Base-by-base conservation (phyloP, 2,329 filamentous ascomycete genomes). In the Trichoderma pleuroti region DNA sequence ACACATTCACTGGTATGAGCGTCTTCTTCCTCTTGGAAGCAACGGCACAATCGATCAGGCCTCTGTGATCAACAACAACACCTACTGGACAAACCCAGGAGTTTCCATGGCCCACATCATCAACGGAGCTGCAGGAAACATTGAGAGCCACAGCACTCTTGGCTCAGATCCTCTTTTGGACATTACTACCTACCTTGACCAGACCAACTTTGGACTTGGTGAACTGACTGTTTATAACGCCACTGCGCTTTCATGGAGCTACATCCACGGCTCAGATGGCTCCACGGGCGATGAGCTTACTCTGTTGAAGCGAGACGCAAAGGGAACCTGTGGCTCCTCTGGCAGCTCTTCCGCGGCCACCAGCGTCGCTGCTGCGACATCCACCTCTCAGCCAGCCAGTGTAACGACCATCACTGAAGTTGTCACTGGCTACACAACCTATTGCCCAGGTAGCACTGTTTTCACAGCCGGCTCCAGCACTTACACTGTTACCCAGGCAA, bases 91-190 rank as follows among this genome's bases (percentile, higher is more conserved):
- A 59, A 67, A 67, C 16, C 52, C 64, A 4, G 64, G 64, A 24
- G 26, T 46, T 42, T 67, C 64, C 8, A 67, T 67, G 64, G 26
- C 64, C 26, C 64, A 67, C 57, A 67, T 67, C 24, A 67, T 67
- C 52, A 67, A 67, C n/a, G 64, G 64, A 46, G 64, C 64, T 24
- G 64, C 64, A 26, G 64, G 64, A 59, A 67, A 67, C 54, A 59
- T 67, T 18, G 64, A 67, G 52, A 67, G 64, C 10, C 64, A 67
- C 52, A 67, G 64, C 34, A 67, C 64, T 32, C 64, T 67, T 5
- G 52, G n/a, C 24, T 24, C 49, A 10, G 54, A 57, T 10, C 64
- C 64, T 42, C 28, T 67, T 11, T 30, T 59, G 64, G 8, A 59
- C 11, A 46, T 67, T 7, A 67, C 64, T 7, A 46, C 64, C 24